These are phyloP conservation scores for Boletus rubescentipes DNA, from an alignment of 768 basidiomycete species.

Conservation along the genomic window DNA sequence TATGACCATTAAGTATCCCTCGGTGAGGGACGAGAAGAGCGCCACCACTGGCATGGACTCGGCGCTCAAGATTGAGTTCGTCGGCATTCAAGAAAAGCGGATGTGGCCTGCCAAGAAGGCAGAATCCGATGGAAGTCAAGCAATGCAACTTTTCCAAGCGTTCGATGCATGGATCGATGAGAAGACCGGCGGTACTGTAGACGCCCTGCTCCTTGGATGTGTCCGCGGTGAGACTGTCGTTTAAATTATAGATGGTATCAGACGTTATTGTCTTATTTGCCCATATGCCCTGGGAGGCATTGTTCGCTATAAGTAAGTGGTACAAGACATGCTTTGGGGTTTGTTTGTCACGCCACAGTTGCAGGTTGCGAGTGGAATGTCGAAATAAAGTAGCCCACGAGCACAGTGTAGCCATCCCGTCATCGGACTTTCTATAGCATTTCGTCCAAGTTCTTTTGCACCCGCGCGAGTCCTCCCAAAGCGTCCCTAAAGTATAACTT, in stretches of 20 bases:
- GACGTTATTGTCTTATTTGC: background rate
- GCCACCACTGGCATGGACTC: background rate
- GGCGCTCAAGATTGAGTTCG: constrained; percentile 64
- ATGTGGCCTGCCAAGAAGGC: constrained; percentile 77
- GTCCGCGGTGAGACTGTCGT: constrained; percentile 59
- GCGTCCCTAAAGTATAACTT: background rate
- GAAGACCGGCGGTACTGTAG: constrained; percentile 62
- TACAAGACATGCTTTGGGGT: background rate
- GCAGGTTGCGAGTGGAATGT: background rate
- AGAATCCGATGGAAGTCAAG: constrained; percentile 49
- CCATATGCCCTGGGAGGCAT: too few species aligned
- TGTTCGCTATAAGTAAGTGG: background rate
- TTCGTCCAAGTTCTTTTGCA: background rate
- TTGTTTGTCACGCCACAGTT: background rate
- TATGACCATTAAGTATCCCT: constrained; percentile 60
- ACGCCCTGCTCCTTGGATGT: constrained; percentile 66
- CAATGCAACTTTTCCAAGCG: constrained; percentile 72
- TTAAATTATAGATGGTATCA: constrained; percentile 14
- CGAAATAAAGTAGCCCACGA: background rate
- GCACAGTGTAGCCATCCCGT: background rate
- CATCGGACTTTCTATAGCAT: background rate
- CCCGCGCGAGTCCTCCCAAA: too few species aligned
- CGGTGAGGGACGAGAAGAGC: background rate
- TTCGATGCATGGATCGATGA: constrained; percentile 75
- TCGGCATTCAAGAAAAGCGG: constrained; percentile 78